Percentiles rank a stretch among this genome's conserved stretches.
phyloP scores from a whole-genome alignment of 2,329 filamentous ascomycete genomes.

The Botrytis hyacinthi region DNA sequence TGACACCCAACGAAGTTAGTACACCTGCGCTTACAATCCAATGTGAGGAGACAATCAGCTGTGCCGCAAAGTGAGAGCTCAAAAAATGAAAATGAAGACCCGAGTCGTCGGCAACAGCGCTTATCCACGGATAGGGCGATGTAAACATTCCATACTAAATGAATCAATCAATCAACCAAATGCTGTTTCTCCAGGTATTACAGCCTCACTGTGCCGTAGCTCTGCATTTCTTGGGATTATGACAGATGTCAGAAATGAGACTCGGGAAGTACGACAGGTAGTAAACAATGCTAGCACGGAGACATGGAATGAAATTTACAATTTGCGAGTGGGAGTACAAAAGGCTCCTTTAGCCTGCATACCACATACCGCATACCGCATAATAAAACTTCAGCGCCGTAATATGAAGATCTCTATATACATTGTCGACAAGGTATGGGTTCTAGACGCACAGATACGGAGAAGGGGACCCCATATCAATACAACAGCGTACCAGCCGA shows the following conservation, averaged over 20 bases:
- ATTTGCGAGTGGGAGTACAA: background rate
- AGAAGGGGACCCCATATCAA: background rate
- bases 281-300: background rate
- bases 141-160: background rate
- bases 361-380: background rate
- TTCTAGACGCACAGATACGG: background rate
- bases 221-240: background rate
- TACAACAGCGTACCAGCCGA: background rate
- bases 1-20: background rate
- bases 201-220: background rate
- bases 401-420: slow-evolving; percentile 9
- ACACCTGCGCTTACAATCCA: background rate
- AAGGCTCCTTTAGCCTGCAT: slow-evolving; percentile 10
- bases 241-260: slow-evolving; percentile 1
- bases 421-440: background rate
- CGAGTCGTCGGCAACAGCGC: slow-evolving; percentile 7
- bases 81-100: background rate
- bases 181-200: background rate
- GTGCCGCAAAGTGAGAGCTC: background rate
- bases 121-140: background rate
- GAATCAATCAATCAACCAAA: background rate
- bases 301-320: background rate
- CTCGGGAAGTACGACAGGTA: background rate
- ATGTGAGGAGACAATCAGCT: background rate
- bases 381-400: background rate